These are phyloP conservation scores for Arthrobotrys sphaeroides DNA, from an alignment of 2,329 filamentous ascomycete species.

Conservation along the genomic window DNA sequence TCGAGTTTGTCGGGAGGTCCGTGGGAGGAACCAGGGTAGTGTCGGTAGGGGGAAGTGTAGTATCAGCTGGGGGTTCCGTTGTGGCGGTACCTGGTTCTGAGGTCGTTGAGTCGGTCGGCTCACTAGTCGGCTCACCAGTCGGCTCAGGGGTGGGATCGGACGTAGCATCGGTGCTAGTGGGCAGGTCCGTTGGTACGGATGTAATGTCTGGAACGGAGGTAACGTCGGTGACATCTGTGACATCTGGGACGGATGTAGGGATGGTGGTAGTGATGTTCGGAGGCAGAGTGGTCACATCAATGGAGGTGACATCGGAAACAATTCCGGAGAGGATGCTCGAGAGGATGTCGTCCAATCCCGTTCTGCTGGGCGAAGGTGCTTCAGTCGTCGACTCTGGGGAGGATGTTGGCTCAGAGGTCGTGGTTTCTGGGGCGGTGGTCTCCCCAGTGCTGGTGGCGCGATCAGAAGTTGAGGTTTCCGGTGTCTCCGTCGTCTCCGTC, in stretches of 20 bases:
- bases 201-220: not conserved
- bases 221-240: constrained; percentile 35
- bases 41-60: constrained; percentile 42
- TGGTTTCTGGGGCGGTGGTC: not conserved
- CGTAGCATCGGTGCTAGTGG: constrained; percentile 41
- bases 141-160: not conserved
- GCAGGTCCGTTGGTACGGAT: constrained; percentile 32
- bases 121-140: not conserved
- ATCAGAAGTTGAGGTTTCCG: not conserved
- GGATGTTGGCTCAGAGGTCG: constrained; percentile 6
- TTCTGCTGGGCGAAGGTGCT: constrained; percentile 36
- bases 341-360: constrained; percentile 50
- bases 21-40: constrained; percentile 42
- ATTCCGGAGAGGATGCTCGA: constrained; percentile 35
- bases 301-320: constrained; percentile 58
- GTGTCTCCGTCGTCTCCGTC: not conserved
- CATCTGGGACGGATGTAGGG: constrained; percentile 12
- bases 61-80: constrained; percentile 31
- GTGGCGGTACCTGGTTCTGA: constrained; percentile 53
- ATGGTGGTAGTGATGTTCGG: constrained; percentile 46
- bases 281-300: constrained; percentile 57
- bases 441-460: constrained; percentile 20
- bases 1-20: constrained; percentile 55
- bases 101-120: constrained; percentile 53
- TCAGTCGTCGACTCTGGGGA: constrained; percentile 53